These are phyloP conservation scores for Malus hybrid DNA, from an alignment of 331 rosid species.

Conservation along the genomic window DNA sequence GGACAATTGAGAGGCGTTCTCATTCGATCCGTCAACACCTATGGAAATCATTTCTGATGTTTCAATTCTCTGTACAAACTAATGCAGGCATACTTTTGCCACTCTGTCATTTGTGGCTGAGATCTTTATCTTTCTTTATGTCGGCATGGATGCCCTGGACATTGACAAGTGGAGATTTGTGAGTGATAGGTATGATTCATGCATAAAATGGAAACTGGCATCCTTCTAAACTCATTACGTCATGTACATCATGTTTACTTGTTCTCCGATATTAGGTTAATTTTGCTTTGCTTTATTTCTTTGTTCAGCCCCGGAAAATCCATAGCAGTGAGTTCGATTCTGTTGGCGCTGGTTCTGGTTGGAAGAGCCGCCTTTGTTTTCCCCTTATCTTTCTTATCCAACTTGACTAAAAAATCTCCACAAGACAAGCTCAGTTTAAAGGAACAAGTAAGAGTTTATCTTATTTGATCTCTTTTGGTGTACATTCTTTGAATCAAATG, in stretches of 20 bases:
- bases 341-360: constrained; percentile 69
- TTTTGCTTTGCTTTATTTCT: not conserved
- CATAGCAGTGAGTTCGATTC: constrained; percentile 72
- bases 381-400: constrained; percentile 75
- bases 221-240: constrained; percentile 4
- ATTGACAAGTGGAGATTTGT: constrained; percentile 90
- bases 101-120: constrained; percentile 87
- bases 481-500: not conserved
- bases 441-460: constrained; percentile 63
- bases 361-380: constrained; percentile 99
- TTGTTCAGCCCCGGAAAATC: constrained; percentile 72
- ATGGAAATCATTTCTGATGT: constrained; percentile 1
- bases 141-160: constrained; percentile 97
- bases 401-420: constrained; percentile 66
- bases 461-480: not conserved
- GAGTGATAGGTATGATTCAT: constrained; percentile 57
- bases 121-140: constrained; percentile 89
- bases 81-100: constrained; percentile 86
- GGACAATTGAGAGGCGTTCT: not conserved
- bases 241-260: not conserved
- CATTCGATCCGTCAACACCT: not conserved
- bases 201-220: not conserved
- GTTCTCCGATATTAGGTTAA: constrained; percentile 5
- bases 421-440: constrained; percentile 53
- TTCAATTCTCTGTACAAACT: constrained; percentile 7